These are phyloP conservation scores for Papiliotrema laurentii DNA, from an alignment of 1,284 basidiomycete genomes.

Conservation along the genomic window DNA sequence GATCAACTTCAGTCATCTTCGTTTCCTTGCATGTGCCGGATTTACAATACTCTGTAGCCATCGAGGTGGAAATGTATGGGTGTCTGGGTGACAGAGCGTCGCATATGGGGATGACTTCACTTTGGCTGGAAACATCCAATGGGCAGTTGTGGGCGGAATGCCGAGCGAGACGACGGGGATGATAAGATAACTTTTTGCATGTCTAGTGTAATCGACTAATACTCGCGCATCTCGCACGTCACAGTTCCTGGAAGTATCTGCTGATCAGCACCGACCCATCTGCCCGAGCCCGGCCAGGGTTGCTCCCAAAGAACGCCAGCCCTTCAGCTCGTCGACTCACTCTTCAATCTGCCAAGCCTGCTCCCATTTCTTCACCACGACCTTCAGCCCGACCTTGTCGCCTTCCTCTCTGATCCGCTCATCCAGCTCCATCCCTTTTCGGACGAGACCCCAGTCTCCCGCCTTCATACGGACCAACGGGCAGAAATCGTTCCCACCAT, in stretches of 20 bases:
- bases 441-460: conserved; percentile 61
- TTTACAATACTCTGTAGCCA: no score
- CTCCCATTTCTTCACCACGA: conserved; percentile 74
- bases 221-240: no score
- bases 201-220: no score
- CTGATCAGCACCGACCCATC: not conserved
- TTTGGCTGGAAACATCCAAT: no score
- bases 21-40: no score
- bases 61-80: no score
- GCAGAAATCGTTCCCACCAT: conserved; percentile 94
- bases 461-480: conserved; percentile 74
- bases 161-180: no score
- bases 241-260: conserved; percentile 24
- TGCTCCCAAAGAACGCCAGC: not conserved
- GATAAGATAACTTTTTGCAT: no score
- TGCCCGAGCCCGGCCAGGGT: not conserved
- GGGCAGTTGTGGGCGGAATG: no score
- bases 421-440: conserved; percentile 69
- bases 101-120: no score
- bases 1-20: no score
- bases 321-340: conserved; percentile 35
- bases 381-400: conserved; percentile 59
- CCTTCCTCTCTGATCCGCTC: conserved; percentile 69
- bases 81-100: no score
- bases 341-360: conserved; percentile 94